Base-by-base conservation (phyloP, 495 filamentous ascomycete genomes). In the Xylaria castorea region DNA sequence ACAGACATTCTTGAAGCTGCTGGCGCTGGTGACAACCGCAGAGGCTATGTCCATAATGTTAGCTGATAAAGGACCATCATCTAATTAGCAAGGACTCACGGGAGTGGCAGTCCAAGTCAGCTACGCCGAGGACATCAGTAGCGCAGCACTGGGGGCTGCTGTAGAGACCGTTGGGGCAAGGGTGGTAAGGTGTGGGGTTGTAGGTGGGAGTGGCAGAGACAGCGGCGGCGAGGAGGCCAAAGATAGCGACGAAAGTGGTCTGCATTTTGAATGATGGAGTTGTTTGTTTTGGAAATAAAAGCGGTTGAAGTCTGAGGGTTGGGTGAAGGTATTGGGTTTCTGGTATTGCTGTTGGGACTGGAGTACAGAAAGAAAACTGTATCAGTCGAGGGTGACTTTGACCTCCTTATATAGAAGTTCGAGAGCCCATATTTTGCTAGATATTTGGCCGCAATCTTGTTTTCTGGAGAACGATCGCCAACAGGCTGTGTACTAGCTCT, bases 41-140 rank as follows among this genome's bases (percentile, higher is more conserved):
- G 57, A 34, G 58, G 73, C 73, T 75, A 4, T 27, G 22, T 32
- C 3, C 25, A 36, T 2, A 7, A 0, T 46, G 66, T 70, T 62
- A 70, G 68, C 6, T 22, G 7, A 34, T 5, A 22, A 58, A 58
- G 27, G 53, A 32, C 18, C 7, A 3, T 51, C 11, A 22, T 51
- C 7, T 25, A 3, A 11, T 51, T 2, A 25, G 8, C 22, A 36
- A 48, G 27, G 16, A 77, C 82, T 74, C 77, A 85, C 83, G 83
- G 71, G 62, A 44, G 18, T 50, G 32, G 76, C 83, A 85, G 75
- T 85, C 75, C 57, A 85, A 70, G 71, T 84, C 82, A 22, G 82
- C 83, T 60, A 85, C 72, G 65, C 80, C 80, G 46, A 85, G 81
- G 53, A 85, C 82, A 69, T 85, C 78, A 34, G 81, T 79, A 12